A percentile compares a stretch with the other conserved stretches of the same genome.
Conservation (phyloP, 371 early-diverging fungal species). For the Paramicrosporidium saccamoebae region DNA sequence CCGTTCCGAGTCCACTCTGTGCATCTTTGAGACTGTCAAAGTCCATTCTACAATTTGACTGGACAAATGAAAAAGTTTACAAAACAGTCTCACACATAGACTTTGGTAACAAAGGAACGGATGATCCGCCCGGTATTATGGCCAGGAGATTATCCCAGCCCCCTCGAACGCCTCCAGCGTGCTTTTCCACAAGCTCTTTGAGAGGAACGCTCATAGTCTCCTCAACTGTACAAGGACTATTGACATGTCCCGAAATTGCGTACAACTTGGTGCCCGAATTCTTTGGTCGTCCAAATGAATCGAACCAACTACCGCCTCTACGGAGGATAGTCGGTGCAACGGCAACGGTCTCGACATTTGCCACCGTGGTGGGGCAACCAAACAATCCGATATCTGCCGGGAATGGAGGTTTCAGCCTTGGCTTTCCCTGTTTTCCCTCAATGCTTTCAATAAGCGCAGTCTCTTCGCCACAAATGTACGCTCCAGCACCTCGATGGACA, state of each 20-base stretch:
- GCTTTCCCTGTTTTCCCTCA: constrained; percentile 92
- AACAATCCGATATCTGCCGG: constrained; percentile 90
- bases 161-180: constrained; percentile 82
- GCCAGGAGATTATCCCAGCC: constrained; percentile 96
- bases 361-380: constrained; percentile 89
- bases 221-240: constrained; percentile 84
- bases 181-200: constrained; percentile 68
- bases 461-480: constrained; percentile 93
- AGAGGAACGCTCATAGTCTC: constrained; percentile 92
- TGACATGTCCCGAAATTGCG: constrained; percentile 87
- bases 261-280: constrained; percentile 85
- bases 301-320: constrained; percentile 76
- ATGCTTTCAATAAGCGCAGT: constrained; percentile 86
- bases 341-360: constrained; percentile 90
- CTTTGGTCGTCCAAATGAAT: constrained; percentile 60
- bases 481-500: constrained; percentile 86
- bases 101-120: constrained; percentile 68
- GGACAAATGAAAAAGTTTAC: too few relatives aligned
- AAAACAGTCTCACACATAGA: constrained; percentile 54
- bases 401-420: constrained; percentile 91
- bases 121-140: constrained; percentile 86
- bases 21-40: constrained; percentile 81
- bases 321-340: constrained; percentile 83
- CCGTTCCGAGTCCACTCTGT: constrained; percentile 75
- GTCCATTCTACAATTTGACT: constrained; percentile 39